Percentiles rank a stretch among this genome's conserved stretches.
phyloP scores from a whole-genome alignment of 306 rosid species.

The Casuarina equisetifolia region DNA sequence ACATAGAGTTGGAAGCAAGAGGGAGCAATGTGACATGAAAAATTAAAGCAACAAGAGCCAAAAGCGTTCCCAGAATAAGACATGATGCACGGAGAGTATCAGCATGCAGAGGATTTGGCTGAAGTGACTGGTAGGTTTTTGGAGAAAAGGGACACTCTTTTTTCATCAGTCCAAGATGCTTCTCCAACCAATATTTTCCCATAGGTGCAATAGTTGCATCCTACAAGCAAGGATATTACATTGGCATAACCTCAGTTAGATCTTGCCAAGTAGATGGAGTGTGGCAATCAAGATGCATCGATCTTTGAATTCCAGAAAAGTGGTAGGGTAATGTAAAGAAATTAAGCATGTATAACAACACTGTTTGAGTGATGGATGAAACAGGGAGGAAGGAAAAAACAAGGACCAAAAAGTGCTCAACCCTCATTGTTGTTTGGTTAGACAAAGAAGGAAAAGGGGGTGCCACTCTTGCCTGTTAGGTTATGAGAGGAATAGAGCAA shows the following conservation, averaged over 20 bases:
- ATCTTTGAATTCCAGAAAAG: background rate
- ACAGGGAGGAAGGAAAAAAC: background rate
- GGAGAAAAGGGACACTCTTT: background rate
- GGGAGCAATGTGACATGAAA: conserved; percentile 20
- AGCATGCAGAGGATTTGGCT: background rate
- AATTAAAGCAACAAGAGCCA: conserved; percentile 3
- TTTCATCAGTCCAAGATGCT: background rate
- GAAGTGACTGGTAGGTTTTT: background rate
- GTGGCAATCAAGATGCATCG: background rate
- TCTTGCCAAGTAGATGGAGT: background rate
- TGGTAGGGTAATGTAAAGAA: background rate
- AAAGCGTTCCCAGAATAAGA: background rate
- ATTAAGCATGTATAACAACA: background rate
- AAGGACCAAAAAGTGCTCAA: background rate
- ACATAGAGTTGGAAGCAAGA: background rate
- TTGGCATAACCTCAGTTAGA: background rate
- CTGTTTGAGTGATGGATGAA: background rate
- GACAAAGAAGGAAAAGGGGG: background rate
- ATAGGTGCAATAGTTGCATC: background rate
- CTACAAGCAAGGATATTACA: background rate
- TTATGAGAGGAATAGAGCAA: background rate
- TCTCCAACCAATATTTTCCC: background rate
- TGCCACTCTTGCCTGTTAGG: background rate
- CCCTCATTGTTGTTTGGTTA: background rate
- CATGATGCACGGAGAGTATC: background rate